Evolutionary conservation across 164 flowering plant genomes (phyloP).

Genomic region (Amborella trichopoda): DNA sequence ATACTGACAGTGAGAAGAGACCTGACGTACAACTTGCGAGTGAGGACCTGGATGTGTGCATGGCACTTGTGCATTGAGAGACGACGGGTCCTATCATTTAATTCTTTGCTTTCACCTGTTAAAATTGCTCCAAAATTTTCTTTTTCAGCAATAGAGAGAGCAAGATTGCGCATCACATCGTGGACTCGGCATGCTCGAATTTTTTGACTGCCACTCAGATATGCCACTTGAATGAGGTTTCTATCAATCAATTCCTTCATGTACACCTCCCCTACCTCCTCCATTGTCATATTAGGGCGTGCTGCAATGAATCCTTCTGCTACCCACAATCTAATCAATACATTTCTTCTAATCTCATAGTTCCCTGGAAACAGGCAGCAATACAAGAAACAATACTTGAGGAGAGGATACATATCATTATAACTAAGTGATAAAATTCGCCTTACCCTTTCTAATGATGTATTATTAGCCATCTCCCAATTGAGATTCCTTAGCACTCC

Average conservation of each 20-base stretch:
- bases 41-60: conserved; percentile 6
- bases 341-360: neutral
- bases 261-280: conserved; percentile 1
- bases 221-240: conserved; percentile 5
- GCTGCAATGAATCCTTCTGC: neutral
- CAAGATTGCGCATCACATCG: conserved; percentile 33
- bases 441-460: neutral
- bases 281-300: neutral
- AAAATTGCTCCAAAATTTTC: conserved; percentile 13
- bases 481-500: neutral
- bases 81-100: conserved; percentile 6
- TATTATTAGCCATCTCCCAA: neutral
- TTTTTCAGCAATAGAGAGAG: conserved; percentile 14
- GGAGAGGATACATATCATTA: neutral
- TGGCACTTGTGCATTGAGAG: conserved; percentile 15
- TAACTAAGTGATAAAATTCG: neutral
- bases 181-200: conserved; percentile 26
- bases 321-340: neutral
- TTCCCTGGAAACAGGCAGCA: neutral
- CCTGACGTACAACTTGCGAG: conserved; percentile 12
- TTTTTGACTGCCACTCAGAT: conserved; percentile 16
- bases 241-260: neutral
- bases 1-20: conserved; percentile 18
- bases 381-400: conserved; percentile 1
- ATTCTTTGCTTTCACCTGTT: conserved; percentile 2